phyloP scores from a whole-genome alignment of 345 rosid species.

The Rhizophora apiculata region DNA sequence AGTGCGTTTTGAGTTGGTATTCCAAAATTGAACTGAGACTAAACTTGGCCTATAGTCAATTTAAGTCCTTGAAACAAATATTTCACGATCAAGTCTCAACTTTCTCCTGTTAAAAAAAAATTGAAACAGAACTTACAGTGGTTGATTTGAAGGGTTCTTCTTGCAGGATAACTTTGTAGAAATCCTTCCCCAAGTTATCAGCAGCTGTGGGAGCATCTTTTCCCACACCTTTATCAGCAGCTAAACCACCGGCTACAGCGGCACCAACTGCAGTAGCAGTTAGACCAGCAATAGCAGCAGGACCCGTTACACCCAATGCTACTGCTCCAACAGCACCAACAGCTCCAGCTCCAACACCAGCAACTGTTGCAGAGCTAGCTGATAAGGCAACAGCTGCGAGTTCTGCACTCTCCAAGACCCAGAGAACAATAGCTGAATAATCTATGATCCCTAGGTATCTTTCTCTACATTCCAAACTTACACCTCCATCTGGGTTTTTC shows the following conservation, averaged over 20 bases:
- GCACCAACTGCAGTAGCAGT: constrained; percentile 83
- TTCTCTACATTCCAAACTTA: constrained; percentile 61
- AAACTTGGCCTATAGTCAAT: too few relatives aligned
- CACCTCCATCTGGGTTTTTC: constrained; percentile 43
- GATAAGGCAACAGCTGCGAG: constrained; percentile 70
- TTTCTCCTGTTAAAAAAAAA: neutral
- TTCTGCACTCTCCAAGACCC: constrained; percentile 83
- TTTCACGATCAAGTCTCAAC: too few relatives aligned
- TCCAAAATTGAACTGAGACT: too few relatives aligned
- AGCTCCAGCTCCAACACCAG: constrained; percentile 75
- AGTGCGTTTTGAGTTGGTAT: neutral
- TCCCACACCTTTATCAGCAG: constrained; percentile 56
- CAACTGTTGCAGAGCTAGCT: constrained; percentile 66
- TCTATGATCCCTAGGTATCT: constrained; percentile 76
- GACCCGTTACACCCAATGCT: constrained; percentile 67
- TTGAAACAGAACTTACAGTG: constrained; percentile 35
- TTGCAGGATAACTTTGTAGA: constrained; percentile 65
- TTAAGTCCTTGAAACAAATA: too few relatives aligned
- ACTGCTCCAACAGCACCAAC: constrained; percentile 74
- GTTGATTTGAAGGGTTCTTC: constrained; percentile 93
- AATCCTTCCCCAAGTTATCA: constrained; percentile 62
- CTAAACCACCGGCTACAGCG: constrained; percentile 72
- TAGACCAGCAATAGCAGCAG: constrained; percentile 63
- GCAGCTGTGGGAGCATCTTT: constrained; percentile 74
- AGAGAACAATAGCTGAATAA: constrained; percentile 66